Base-by-base conservation (phyloP, 768 basidiomycete genomes). In the Psilocybe sp. region DNA sequence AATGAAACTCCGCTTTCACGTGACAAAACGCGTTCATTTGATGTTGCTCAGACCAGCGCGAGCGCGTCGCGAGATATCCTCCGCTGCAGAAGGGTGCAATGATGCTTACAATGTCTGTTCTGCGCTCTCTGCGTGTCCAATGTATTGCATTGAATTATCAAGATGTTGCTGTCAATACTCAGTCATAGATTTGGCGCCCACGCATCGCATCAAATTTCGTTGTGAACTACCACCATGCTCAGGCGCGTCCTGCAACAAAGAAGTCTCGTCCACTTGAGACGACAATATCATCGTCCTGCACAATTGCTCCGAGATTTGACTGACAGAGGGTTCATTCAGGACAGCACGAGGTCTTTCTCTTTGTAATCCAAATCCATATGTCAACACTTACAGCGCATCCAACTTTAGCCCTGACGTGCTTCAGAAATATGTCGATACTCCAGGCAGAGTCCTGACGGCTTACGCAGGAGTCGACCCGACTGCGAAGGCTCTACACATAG, bases 381-480 rank as follows among this genome's bases (percentile, higher is more conserved):
- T n/a, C 20, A n/a, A 36, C 18, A 48, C 44, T 46, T 28, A 47
- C 42, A 35, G 23, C 3, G 23, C 23, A 28, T 28, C 23, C 36
- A 47, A 46, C 4, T 28, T 2, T 52, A 80, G 80, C 43, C 75
- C 69, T 40, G 70, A 76, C 47, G 67, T 68, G 13, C 64, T 81
- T 51, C 55, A 58, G 37, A 47, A 66, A 50, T 64, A 72, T 40
- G 65, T 81, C 53, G 54, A 64, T 45, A 56, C 64, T 28, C 23
- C 23, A 28, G 23, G 23, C 2, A 61, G 62, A 33, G 66, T 61
- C 34, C 82, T 79, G 56, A 80, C 80, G 0, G 77, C 92, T 14
- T 99, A 99, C 64, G 77, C 84, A 4, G 97, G 97, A 33, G 79
- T 98, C 37, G 97, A 99, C 64, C 97, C 97, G 12, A 93, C 96